A percentile compares a stretch with the other conserved stretches of the same genome.
These are phyloP conservation scores for Lippia alba DNA, from an alignment of 305 asterid genomes.

Conservation along the genomic window DNA sequence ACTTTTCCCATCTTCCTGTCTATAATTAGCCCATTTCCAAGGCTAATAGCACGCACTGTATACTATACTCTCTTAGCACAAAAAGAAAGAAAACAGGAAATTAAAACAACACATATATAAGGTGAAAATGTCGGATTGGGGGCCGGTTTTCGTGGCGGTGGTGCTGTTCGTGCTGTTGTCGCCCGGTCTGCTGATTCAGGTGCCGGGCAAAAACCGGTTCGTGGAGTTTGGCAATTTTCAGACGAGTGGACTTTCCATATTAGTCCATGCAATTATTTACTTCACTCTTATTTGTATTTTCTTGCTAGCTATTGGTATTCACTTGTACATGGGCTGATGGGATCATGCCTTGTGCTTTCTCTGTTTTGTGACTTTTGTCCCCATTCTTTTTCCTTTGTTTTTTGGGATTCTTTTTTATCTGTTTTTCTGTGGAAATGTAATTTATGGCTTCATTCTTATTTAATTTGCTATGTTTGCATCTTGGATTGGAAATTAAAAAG, in stretches of 20 bases:
- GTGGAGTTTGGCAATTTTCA: constrained; percentile 82
- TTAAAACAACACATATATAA: too few species aligned
- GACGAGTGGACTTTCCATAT: constrained; percentile 77
- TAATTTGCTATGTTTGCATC: not conserved
- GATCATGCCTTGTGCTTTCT: not conserved
- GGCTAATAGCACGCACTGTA: not conserved
- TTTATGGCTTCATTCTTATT: constrained; percentile 3
- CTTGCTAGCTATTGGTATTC: constrained; percentile 80
- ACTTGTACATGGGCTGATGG: constrained; percentile 63
- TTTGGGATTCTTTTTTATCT: not conserved
- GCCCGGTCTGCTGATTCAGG: constrained; percentile 84
- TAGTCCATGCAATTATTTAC: constrained; percentile 75
- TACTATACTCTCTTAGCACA: constrained; percentile 8
- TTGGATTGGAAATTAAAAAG: constrained; percentile 8
- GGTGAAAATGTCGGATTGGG: constrained; percentile 77
- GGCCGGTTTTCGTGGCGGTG: constrained; percentile 84
- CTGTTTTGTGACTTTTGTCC: not conserved
- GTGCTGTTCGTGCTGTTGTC: constrained; percentile 80
- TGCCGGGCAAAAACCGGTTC: constrained; percentile 71
- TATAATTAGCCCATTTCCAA: constrained; percentile 29
- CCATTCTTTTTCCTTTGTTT: not conserved
- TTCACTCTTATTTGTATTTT: constrained; percentile 82
- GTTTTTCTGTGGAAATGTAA: not conserved
- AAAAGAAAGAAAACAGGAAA: not conserved
- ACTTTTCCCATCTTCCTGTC: constrained; percentile 17